Evolutionary conservation across 495 filamentous ascomycete species (phyloP), one percentile per base, ranked within the genome.

Genomic region (Beverwykella pulmonaria): DNA sequence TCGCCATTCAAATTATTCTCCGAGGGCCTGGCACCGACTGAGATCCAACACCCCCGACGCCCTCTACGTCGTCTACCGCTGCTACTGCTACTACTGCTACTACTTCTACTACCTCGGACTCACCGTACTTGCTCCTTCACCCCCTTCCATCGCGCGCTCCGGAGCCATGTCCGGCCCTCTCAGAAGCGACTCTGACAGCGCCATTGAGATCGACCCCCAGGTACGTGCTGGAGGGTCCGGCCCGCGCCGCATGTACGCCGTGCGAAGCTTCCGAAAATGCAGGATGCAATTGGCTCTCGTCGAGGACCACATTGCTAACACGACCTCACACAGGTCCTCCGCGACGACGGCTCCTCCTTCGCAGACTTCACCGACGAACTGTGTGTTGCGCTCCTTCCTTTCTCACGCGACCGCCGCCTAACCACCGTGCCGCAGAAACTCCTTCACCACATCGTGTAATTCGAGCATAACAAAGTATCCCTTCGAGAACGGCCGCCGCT

Each of bases 401-500:
- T 27, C 17, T 55, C 12, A 15, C 44, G 32, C 36, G 19, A 23
- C 34, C 20, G 2, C 19, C 53, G n/a, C 22, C 57, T 66, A 12
- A 62, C 30, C 15, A 17, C 12, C 12, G 12, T 6, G 8, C 17
- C 53, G n/a, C 17, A 70, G 68, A 14, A 50, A 61, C 44, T 70
- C 68, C 0, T 63, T 66, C 57, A 66, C 68, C 1, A 70, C 68
- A 10, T 66, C 62, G 1, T 20, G 34, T 36, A 54, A 47, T 20
- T n/a, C 48, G 23, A 62, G 58, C 50, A 59, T 66, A 39, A 61
- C 61, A 1, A 53, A 50, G 34, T 70, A 70, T 49, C 61, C 68
- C 19, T 50, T 55, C 55, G 68, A 71, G 53, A 70, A 73, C 41
- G 71, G 71, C n/a, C 56, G 71, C 25, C 63, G 71, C 15, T 73